phyloP scores from a whole-genome alignment of 78 protist species.

The Protostelium mycophagum region DNA sequence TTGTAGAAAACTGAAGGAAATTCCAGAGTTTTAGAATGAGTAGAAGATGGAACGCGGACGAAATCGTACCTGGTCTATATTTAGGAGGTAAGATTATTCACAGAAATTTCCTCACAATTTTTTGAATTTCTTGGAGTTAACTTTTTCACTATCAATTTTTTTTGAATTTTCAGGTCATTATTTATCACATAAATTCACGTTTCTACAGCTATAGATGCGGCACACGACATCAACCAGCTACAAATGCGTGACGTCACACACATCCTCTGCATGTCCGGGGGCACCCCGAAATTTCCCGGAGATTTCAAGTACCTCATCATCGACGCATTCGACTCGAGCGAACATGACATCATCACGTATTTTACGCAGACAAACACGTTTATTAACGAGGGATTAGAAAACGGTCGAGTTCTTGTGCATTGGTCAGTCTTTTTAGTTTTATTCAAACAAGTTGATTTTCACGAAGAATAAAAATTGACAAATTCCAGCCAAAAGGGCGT shows the following conservation, averaged over 20 bases:
- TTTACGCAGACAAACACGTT: neutral
- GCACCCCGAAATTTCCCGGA: neutral
- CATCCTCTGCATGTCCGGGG: neutral
- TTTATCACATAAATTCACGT: too few relatives aligned
- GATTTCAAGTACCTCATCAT: neutral
- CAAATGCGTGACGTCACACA: neutral
- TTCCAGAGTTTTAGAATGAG: neutral
- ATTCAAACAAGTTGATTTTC: too few relatives aligned
- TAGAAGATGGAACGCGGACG: neutral
- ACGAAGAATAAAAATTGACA: too few relatives aligned
- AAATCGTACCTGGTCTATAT: neutral
- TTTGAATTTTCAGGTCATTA: too few relatives aligned
- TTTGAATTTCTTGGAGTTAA: too few relatives aligned
- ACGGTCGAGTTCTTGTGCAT: neutral
- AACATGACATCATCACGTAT: neutral
- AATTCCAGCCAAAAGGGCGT: neutral
- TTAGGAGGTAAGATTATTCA: neutral
- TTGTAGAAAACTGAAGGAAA: too few relatives aligned
- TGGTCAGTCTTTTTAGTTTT: neutral
- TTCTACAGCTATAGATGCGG: neutral
- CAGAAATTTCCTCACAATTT: neutral
- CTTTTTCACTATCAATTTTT: too few relatives aligned
- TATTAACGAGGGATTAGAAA: neutral
- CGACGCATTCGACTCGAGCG: neutral
- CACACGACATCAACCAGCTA: neutral